phyloP scores from a whole-genome alignment of 306 rosid species.

The Begonia peltatifolia region DNA sequence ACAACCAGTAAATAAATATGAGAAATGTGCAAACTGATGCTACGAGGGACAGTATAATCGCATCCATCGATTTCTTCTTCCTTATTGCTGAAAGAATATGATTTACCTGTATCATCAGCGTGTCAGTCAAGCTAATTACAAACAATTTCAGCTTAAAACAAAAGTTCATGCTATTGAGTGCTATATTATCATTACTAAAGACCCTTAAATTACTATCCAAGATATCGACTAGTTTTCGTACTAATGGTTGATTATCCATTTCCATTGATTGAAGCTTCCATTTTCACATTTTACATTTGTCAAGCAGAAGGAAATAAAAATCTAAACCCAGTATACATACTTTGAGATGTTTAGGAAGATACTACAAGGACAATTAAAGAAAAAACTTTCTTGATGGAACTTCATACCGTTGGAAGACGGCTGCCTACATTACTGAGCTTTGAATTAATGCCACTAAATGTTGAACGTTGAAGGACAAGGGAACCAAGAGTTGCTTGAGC shows the following conservation, averaged over 20 bases:
- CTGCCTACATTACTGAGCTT: slow-evolving; percentile 89
- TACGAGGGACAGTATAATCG: slow-evolving; percentile 71
- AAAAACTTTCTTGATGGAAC: not conserved
- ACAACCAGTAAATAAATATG: slow-evolving; percentile 75
- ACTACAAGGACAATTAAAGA: not conserved
- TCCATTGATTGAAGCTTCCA: too few relatives aligned
- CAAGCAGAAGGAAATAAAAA: not conserved
- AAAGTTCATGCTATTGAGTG: too few relatives aligned
- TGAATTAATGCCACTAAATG: slow-evolving; percentile 84
- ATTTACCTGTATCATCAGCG: slow-evolving; percentile 54
- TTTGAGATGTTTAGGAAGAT: not conserved
- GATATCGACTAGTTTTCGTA: too few relatives aligned
- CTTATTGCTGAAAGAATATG: slow-evolving; percentile 57
- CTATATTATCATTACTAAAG: too few relatives aligned
- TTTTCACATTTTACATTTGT: not conserved
- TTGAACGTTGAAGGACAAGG: slow-evolving; percentile 84
- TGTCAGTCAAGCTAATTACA: not conserved
- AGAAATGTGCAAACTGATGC: slow-evolving; percentile 90
- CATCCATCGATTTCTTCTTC: slow-evolving; percentile 89
- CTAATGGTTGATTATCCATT: too few relatives aligned
- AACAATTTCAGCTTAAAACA: too few relatives aligned
- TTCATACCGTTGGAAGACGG: slow-evolving; percentile 84
- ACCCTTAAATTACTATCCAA: too few relatives aligned
- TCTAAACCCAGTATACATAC: not conserved
- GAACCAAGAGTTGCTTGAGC: slow-evolving; percentile 92